Conservation (phyloP, 345 rosid genomes). For the Acer saccharum region DNA sequence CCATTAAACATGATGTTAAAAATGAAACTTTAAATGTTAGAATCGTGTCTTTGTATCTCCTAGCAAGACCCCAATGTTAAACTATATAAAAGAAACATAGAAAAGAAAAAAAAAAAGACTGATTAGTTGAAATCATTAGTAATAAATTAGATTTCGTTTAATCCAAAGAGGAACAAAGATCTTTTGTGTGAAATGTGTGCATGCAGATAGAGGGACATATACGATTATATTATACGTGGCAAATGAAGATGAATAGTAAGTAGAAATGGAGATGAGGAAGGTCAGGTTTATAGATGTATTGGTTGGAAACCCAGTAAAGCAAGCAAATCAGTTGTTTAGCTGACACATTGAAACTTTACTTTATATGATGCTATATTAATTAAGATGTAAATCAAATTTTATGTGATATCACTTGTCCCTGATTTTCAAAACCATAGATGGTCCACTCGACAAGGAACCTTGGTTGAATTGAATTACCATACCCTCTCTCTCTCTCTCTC, state of each 20-base stretch:
- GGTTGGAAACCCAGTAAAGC: conserved; percentile 45
- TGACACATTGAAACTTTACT: conserved; percentile 29
- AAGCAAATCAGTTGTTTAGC: conserved; percentile 57
- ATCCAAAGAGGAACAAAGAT: conserved; percentile 7
- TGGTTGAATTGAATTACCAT: conserved; percentile 33
- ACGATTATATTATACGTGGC: conserved; percentile 12
- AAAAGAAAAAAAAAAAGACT: not conserved
- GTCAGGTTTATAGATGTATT: conserved; percentile 29
- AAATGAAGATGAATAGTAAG: conserved; percentile 13
- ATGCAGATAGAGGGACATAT: conserved; percentile 13
- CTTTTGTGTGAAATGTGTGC: conserved; percentile 15
- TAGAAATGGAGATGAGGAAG: conserved; percentile 17
- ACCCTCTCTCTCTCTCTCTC: too few species aligned
- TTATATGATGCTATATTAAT: conserved; percentile 8
- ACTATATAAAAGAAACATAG: not conserved
- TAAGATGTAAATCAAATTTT: conserved; percentile 2
- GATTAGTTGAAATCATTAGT: conserved; percentile 12
- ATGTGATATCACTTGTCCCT: conserved; percentile 29
- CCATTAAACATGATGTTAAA: too few species aligned
- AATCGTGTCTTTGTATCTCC: too few species aligned
- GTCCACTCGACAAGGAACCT: conserved; percentile 49
- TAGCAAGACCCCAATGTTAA: not conserved
- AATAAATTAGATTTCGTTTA: not conserved
- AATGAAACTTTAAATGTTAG: too few species aligned
- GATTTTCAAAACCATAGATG: conserved; percentile 24